phyloP scores from a whole-genome alignment of 78 protist species.

The Pigoraptor vietnamica region DNA sequence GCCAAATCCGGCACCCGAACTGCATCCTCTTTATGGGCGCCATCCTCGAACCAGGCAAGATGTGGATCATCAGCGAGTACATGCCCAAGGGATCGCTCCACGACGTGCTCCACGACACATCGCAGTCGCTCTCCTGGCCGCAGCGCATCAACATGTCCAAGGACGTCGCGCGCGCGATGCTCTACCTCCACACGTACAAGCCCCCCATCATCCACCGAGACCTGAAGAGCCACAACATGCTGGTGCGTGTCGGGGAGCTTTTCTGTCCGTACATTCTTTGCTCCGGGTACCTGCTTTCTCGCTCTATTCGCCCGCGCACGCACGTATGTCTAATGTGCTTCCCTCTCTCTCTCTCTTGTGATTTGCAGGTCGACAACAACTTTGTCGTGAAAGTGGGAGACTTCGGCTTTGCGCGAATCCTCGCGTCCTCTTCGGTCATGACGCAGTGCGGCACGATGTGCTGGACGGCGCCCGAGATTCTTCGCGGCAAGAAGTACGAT shows the following conservation, averaged over 20 bases:
- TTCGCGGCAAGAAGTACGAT: slow-evolving; percentile 11
- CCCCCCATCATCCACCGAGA: slow-evolving; percentile 56
- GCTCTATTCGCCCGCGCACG: too few relatives aligned
- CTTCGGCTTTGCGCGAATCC: background rate
- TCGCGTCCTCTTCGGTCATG: background rate
- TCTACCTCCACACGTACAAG: slow-evolving; percentile 40
- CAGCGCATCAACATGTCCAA: background rate
- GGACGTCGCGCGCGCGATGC: slow-evolving; percentile 40
- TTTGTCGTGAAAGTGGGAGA: background rate
- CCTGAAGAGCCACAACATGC: slow-evolving; percentile 47
- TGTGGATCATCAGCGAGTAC: background rate
- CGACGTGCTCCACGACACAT: background rate
- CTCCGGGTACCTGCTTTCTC: too few relatives aligned
- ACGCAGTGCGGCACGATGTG: slow-evolving; percentile 23
- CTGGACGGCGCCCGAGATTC: slow-evolving; percentile 57
- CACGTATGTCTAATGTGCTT: too few relatives aligned
- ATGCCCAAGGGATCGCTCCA: background rate
- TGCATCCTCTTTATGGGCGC: background rate
- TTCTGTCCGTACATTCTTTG: too few relatives aligned
- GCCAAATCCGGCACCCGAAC: background rate
- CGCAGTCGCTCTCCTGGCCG: background rate
- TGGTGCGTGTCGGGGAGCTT: background rate
- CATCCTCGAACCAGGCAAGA: background rate
- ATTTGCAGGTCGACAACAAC: background rate
- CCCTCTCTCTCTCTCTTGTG: too few relatives aligned